Base-by-base conservation (phyloP, 257 asterid species). In the Gentiana dahurica region DNA sequence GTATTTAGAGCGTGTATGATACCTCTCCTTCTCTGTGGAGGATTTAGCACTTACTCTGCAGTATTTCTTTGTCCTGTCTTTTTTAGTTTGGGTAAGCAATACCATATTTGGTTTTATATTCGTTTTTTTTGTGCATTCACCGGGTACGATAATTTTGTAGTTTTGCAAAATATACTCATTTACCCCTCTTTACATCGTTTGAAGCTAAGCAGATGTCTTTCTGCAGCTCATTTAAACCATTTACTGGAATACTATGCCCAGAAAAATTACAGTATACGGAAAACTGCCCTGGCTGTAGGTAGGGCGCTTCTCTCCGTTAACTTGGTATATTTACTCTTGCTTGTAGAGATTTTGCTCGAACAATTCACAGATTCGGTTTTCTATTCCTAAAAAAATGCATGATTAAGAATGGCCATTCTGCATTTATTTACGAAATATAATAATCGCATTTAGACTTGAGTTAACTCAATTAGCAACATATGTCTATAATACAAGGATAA, bases 1-100 rank as follows among this genome's bases (percentile, higher is more conserved):
- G 95, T 92, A 36, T 92, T 92, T 73, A 85, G 99, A 77, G 95
- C 99, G 54, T 92, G 94, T 70, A 92, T 92, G 97, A 74, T 85
- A 62, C 87, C 99, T 52, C 77, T 92, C 80, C 93, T 92, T 55
- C 75, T 85, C 13, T 92, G 95, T 68, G 97, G 89, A 65, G 95
- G 97, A 68, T 83, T 85, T 66, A 74, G 71, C 58, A 80, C 90
- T 61, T 81, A 77, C 36, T 52, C 69, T 5, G 93, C 80, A 46
- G 66, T 88, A 66, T 81, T 83, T 64, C 82, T 92, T 51, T 83
- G 94, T 57, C 99, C 99, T 12, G 58, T 85, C 55, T 86, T 78
- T 76, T 88, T 92, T 82, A 88, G 97, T 82, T 77, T 92, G 79
- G 99, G 97, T 83, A 71, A 65, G 82, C 48, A 24, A 49, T 7